These are phyloP conservation scores for Cephalotrichum gorgonifer DNA, from an alignment of 2,329 filamentous ascomycete species.

Conservation along the genomic window DNA sequence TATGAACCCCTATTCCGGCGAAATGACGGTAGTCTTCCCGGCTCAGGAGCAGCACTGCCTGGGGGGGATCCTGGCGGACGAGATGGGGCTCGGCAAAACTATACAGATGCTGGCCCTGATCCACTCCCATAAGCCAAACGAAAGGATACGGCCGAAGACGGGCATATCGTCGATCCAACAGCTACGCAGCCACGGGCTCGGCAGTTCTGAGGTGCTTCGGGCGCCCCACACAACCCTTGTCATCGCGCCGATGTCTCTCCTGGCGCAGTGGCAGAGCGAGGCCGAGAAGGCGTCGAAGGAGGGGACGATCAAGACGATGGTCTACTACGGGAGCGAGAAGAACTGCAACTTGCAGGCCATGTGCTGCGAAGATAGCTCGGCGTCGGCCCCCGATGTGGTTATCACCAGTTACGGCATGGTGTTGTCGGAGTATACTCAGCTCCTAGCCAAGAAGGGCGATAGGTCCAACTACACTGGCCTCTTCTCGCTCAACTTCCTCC, in stretches of 20 bases:
- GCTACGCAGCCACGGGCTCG: constrained; percentile 46
- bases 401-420: constrained; percentile 93
- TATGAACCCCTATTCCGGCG: constrained; percentile 93
- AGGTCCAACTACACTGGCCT: constrained; percentile 58
- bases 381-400: constrained; percentile 74
- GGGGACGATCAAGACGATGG: constrained; percentile 70
- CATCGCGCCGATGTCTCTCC: constrained; percentile 89
- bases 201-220: constrained; percentile 32
- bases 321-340: constrained; percentile 92
- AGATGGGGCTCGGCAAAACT: constrained; percentile 97
- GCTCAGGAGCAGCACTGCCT: constrained; percentile 89
- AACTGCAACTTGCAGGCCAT: constrained; percentile 65
- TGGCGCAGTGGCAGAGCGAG: constrained; percentile 97
- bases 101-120: constrained; percentile 96
- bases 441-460: constrained; percentile 57
- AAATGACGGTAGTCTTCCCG: constrained; percentile 84
- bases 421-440: constrained; percentile 65
- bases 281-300: constrained; percentile 80
- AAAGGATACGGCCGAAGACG: not conserved
- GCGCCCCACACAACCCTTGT: constrained; percentile 89
- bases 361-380: constrained; percentile 64
- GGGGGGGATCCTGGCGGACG: constrained; percentile 85
- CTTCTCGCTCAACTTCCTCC: constrained; percentile 90
- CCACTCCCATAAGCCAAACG: constrained; percentile 56
- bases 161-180: constrained; percentile 39